A percentile compares a stretch with the other conserved stretches of the same genome.
Conservation (phyloP, 345 rosid genomes). For the Gossypium longicalyx region DNA sequence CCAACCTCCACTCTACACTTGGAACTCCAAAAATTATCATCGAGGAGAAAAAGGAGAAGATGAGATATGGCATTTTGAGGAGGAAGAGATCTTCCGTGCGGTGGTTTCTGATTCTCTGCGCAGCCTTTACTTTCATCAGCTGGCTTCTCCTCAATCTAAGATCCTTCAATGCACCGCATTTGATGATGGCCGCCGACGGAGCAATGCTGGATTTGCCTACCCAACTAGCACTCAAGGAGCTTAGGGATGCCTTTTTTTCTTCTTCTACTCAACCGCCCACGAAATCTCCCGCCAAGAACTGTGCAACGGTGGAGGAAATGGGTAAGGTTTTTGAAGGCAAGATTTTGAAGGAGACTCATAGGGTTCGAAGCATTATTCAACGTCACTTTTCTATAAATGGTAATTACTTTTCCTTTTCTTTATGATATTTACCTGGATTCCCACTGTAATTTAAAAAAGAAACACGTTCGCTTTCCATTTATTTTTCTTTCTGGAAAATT, state of each 20-base stretch:
- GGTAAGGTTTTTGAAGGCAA: conserved; percentile 54
- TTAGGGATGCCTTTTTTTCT: conserved; percentile 8
- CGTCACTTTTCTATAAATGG: conserved; percentile 61
- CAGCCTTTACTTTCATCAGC: conserved; percentile 44
- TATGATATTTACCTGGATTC: neutral
- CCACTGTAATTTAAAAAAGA: neutral
- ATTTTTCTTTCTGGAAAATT: neutral
- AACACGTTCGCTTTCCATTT: neutral
- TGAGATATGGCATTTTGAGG: conserved; percentile 28
- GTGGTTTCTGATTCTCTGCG: conserved; percentile 33
- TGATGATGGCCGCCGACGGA: neutral
- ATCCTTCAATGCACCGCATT: conserved; percentile 46
- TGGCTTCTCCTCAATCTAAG: conserved; percentile 51
- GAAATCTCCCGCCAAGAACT: conserved; percentile 30
- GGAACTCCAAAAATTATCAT: neutral
- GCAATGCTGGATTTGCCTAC: conserved; percentile 6
- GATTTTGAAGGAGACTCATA: conserved; percentile 54
- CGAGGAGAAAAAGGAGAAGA: neutral
- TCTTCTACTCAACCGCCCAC: neutral
- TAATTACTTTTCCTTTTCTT: conserved; percentile 15
- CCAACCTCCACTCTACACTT: neutral
- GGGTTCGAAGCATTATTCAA: conserved; percentile 53
- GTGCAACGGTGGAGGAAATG: conserved; percentile 96
- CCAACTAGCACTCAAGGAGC: neutral
- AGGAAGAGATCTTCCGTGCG: conserved; percentile 44